Base-by-base conservation (phyloP, 352 stramenopile genomes). In the Pythium insidiosum region DNA sequence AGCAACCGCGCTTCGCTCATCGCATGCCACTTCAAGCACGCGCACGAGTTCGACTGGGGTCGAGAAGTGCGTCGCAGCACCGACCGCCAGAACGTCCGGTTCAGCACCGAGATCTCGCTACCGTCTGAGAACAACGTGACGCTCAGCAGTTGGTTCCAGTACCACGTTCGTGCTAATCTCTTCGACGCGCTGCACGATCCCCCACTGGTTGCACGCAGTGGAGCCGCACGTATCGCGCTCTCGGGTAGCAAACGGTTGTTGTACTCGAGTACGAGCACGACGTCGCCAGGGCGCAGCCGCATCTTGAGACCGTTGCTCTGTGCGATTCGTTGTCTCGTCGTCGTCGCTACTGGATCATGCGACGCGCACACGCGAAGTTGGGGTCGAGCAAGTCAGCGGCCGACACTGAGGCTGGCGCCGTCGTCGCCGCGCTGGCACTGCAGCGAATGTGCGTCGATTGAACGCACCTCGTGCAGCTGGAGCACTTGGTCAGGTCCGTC, bases 181-280 rank as follows among this genome's bases (percentile, higher is more conserved):
- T 28, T 84, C 71, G 0, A 57, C 64, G 15, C 57, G 58, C 22
- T 56, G 51, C 13, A 87, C 71, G 22, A 82, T 46, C 9, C 70
- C 74, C 74, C 74, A 87, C 28, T 73, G 59, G 50, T 87, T 87
- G 44, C 54, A 65, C 13, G 53, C 68, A 6, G 58, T 56, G 67
- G 60, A 0, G 66, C 66, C 6, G 56, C 45, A 13, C 47, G 40
- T 37, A 66, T 79, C 13, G 66, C 61, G 4, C 31, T 66, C 2
- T 40, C 21, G 3, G 73, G 66, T 28, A 89, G 41, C 18, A 87
- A 25, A 15, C 64, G 51, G 49, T 87, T 89, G 31, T 50, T 61
- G 38, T 82, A 82, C 39, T 89, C 73, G 2, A 89, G 58, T 6
- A 87, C 57, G 15, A 89, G 53, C 39, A 87, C 77, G 10, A 87